Evolutionary conservation across 106 monocot species (phyloP).

Genomic region (Dendrobium nobile): DNA sequence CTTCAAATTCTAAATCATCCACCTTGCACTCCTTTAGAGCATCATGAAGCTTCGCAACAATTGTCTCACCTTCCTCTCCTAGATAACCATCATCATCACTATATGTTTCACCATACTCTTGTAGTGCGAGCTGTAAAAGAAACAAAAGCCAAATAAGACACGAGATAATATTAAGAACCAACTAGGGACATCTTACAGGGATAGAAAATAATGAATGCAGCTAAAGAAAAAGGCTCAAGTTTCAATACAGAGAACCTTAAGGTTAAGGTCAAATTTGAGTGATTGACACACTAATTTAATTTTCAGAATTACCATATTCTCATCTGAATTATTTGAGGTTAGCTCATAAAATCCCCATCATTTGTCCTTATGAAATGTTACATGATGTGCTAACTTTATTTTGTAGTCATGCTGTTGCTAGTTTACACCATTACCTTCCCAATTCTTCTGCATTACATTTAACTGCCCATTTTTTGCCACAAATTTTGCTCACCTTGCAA

Average conservation of each 20-base stretch:
- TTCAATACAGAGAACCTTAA: background rate
- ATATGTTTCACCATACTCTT: constrained; percentile 56
- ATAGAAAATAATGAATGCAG: too few relatives aligned
- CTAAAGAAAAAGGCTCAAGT: background rate
- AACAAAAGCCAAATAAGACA: background rate
- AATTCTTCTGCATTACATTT: too few relatives aligned
- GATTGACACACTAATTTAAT: background rate
- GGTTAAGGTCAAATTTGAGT: background rate
- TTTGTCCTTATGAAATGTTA: too few relatives aligned
- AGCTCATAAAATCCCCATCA: too few relatives aligned
- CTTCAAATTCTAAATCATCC: constrained; percentile 35
- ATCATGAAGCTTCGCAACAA: constrained; percentile 49
- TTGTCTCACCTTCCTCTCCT: constrained; percentile 31
- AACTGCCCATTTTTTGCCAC: too few relatives aligned
- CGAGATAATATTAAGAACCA: background rate
- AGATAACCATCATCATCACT: constrained; percentile 21
- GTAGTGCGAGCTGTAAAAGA: constrained; percentile 50
- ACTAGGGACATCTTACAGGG: background rate
- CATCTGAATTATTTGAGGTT: background rate
- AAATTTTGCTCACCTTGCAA: too few relatives aligned
- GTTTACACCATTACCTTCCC: too few relatives aligned
- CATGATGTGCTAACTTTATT: too few relatives aligned
- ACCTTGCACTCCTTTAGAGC: constrained; percentile 47
- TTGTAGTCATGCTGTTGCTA: too few relatives aligned
- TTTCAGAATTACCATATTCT: background rate